Evolutionary conservation across 176 grass and related monocot genomes (phyloP).

Genomic region (Elaeis guineensis): DNA sequence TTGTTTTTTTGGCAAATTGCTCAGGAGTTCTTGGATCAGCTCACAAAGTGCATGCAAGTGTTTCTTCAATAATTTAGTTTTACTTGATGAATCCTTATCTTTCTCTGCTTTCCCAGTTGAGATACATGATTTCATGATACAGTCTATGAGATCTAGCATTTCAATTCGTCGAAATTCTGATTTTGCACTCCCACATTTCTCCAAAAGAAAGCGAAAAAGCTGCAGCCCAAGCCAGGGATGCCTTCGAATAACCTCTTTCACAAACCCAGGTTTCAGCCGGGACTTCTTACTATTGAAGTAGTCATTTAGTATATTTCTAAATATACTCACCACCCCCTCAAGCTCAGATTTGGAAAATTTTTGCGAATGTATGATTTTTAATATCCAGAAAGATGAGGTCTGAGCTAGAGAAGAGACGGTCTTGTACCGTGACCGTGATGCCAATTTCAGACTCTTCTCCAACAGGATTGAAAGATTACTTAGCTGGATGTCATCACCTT

Average conservation of each 20-base stretch:
- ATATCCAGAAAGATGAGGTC: conserved; percentile 71
- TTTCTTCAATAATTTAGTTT: conserved; percentile 52
- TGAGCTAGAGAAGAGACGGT: conserved; percentile 51
- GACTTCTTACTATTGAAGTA: conserved; percentile 82
- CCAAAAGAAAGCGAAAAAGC: conserved; percentile 52
- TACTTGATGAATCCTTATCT: conserved; percentile 21
- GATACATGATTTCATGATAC: conserved; percentile 50
- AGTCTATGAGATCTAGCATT: conserved; percentile 61
- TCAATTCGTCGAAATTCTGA: conserved; percentile 66
- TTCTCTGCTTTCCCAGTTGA: conserved; percentile 9
- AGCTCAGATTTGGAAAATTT: conserved; percentile 43
- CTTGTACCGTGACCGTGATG: conserved; percentile 59
- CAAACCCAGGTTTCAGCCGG: conserved; percentile 57
- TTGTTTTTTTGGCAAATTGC: conserved; percentile 53
- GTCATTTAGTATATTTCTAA: conserved; percentile 48
- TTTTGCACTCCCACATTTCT: conserved; percentile 37
- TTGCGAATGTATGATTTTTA: conserved; percentile 75
- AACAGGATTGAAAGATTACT: conserved; percentile 43
- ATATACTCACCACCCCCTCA: conserved; percentile 40
- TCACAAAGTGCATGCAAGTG: conserved; percentile 41
- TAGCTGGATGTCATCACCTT: conserved; percentile 36
- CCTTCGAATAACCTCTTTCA: conserved; percentile 76
- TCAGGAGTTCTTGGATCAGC: conserved; percentile 52
- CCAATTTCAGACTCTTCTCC: conserved; percentile 54
- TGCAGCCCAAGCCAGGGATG: conserved; percentile 55